Evolutionary conservation across 2,329 filamentous ascomycete species (phyloP).

Genomic region (Beauveria pseudobassiana): DNA sequence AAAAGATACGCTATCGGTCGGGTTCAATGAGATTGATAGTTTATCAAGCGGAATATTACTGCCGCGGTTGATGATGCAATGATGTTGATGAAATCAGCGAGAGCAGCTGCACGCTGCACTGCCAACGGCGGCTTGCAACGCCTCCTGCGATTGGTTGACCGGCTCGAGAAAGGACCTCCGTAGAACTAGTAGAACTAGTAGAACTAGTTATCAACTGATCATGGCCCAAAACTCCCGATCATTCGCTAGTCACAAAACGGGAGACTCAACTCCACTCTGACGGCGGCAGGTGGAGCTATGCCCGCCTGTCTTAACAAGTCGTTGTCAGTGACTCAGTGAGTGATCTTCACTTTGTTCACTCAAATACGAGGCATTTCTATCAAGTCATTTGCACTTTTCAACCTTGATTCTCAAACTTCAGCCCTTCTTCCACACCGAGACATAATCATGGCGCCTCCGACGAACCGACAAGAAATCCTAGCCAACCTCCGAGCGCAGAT

Average conservation of each 20-base stretch:
- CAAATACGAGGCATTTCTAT: not conserved
- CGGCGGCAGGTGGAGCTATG: not conserved
- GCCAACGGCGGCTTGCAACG: not conserved
- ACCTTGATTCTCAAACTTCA: not conserved
- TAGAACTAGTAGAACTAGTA: too few species aligned
- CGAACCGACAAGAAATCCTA: conserved; percentile 49
- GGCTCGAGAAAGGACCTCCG: not conserved
- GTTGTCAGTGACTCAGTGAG: not conserved
- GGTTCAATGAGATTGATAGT: not conserved
- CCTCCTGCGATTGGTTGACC: not conserved
- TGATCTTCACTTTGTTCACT: not conserved
- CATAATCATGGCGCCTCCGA: conserved; percentile 46
- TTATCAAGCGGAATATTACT: not conserved
- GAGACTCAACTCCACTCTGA: conserved; percentile 5
- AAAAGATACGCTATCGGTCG: not conserved
- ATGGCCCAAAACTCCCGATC: not conserved
- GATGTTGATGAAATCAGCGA: not conserved
- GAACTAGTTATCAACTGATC: not conserved
- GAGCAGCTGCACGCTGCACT: not conserved
- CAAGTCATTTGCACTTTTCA: not conserved
- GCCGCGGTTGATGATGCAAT: not conserved
- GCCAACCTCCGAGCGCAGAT: conserved; percentile 45
- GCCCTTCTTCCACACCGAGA: not conserved
- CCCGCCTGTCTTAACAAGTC: not conserved
- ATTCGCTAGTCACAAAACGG: not conserved